Percentiles rank a stretch among this genome's conserved stretches.
phyloP scores from a whole-genome alignment of 805 yeast genomes.

The Kazachstania viticola region DNA sequence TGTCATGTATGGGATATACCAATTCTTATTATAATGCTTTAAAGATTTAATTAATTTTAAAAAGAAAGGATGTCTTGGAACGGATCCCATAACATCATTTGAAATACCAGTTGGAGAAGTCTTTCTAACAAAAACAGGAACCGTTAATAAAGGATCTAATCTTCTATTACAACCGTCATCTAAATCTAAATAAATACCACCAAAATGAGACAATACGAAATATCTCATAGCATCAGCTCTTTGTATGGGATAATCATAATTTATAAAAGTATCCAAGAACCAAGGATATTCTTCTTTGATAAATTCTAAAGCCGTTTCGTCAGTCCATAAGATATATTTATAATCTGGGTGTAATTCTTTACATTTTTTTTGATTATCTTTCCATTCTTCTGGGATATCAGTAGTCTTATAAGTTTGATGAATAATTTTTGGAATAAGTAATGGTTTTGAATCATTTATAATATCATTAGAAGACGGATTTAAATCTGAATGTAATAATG shows the following conservation, averaged over 20 bases:
- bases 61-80: slow-evolving; percentile 81
- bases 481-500: slow-evolving; percentile 49
- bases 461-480: slow-evolving; percentile 31
- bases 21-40: slow-evolving; percentile 53
- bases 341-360: slow-evolving; percentile 77
- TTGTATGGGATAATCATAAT: slow-evolving; percentile 70
- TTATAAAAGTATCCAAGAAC: slow-evolving; percentile 72
- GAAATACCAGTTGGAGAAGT: slow-evolving; percentile 87
- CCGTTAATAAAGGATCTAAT: slow-evolving; percentile 69
- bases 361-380: slow-evolving; percentile 63
- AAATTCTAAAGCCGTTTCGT: slow-evolving; percentile 66
- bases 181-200: slow-evolving; percentile 83
- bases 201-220: slow-evolving; percentile 70
- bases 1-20: slow-evolving; percentile 80
- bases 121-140: slow-evolving; percentile 78
- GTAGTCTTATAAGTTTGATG: slow-evolving; percentile 85
- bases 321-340: slow-evolving; percentile 85
- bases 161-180: slow-evolving; percentile 79
- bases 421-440: slow-evolving; percentile 72
- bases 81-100: slow-evolving; percentile 86
- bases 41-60: slow-evolving; percentile 54
- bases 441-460: slow-evolving; percentile 7
- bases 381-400: slow-evolving; percentile 74
- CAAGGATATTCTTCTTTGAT: slow-evolving; percentile 73
- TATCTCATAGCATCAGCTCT: slow-evolving; percentile 88